Evolutionary conservation across 1,284 basidiomycete species (phyloP), one percentile per base, ranked within the genome.

Genomic region (Trichosporon asahii): DNA sequence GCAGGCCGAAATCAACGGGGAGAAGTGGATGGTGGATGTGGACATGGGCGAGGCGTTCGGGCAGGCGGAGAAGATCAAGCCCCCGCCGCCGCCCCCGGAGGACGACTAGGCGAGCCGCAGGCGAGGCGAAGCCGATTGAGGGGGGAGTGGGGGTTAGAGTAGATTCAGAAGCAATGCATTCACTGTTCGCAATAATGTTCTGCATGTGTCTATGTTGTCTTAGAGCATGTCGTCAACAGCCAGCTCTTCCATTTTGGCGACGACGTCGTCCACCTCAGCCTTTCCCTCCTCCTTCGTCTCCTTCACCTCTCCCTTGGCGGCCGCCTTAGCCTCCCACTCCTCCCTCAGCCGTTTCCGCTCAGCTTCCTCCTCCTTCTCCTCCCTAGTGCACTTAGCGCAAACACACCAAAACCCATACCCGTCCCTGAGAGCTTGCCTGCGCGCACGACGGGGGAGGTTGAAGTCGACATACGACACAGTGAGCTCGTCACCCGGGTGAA

Each of bases 391-490:
- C 27, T 89, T 85, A 70, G 84, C 82, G 78, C 93, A 94, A 31
- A 76, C 76, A 77, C 93, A 94, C 90, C 91, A 80, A 90, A 92
- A 53, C 87, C 93, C 94, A 70, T 82, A 82, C 12, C 89, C 91
- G 67, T 88, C 90, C 70, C 88, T 83, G 53, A 95, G 81, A 72
- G 88, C 86, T 61, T 85, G 79, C 65, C 89, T 85, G 23, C 93
- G 87, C 68, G 85, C 85, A 11, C 83, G 83, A 31, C 91, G 85
- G 2, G 86, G 79, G 37, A 87, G 73, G 7, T 82, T 81, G 0
- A 91, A 90, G 76, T 94, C 87, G 67, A 94, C 92, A 76, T 95
- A 95, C 0, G 92, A 87, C 12, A 89, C 80, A 0, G 79, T 70
- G 33, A 95, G 85, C 80, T 95, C 93, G 69, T 93, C 89, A 1